Conservation (phyloP, 495 filamentous ascomycete species). For the Penicillium odoratum region DNA sequence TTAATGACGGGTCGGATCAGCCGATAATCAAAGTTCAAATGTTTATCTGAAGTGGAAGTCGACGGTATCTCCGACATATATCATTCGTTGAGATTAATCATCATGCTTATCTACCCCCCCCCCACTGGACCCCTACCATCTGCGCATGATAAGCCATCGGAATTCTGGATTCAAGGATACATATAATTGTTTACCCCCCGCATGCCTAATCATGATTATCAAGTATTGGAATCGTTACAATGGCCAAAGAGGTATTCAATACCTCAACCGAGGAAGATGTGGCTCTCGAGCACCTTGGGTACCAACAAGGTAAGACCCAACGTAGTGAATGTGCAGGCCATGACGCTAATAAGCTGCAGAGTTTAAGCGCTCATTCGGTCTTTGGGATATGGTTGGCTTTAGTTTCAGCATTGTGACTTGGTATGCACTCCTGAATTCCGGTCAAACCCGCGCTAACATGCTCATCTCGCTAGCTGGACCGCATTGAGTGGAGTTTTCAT, state of each 20-base stretch:
- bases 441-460: not conserved
- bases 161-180: not conserved
- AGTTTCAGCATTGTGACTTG: slow-evolving; percentile 49
- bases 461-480: slow-evolving; percentile 36
- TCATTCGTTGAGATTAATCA: not conserved
- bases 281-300: slow-evolving; percentile 42
- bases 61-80: not conserved
- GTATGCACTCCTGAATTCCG: slow-evolving; percentile 12
- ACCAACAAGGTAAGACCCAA: slow-evolving; percentile 37
- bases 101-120: not conserved
- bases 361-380: slow-evolving; percentile 48
- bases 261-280: slow-evolving; percentile 36
- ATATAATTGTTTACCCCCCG: not conserved
- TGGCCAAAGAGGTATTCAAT: slow-evolving; percentile 24
- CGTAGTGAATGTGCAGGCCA: not conserved
- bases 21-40: not conserved
- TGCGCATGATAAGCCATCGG: not conserved
- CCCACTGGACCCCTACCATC: too few species aligned
- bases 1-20: not conserved
- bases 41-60: not conserved
- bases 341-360: slow-evolving; percentile 26
- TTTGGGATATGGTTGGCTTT: slow-evolving; percentile 52
- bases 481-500: slow-evolving; percentile 48
- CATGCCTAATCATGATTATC: too few species aligned
- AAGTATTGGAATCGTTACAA: not conserved